Base-by-base conservation (phyloP, 2,329 filamentous ascomycete species). In the Aureobasidium sp. region DNA sequence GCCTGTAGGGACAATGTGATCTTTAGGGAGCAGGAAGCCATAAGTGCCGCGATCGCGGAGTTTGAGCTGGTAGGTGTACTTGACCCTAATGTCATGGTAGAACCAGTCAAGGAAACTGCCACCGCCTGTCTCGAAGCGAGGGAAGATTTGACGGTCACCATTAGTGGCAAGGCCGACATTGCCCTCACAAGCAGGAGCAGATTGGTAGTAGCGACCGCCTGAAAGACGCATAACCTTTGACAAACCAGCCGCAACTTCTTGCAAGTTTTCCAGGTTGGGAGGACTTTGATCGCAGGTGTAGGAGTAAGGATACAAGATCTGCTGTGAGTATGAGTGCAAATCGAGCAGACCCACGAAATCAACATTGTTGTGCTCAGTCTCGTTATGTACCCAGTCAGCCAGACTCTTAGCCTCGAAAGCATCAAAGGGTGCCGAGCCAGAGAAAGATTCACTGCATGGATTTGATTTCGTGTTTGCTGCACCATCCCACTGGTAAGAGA, bases 81-180 rank as follows among this genome's bases (percentile, higher is more conserved):
- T 86, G 20, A 93, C 89, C 51, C 82, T 79, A 64, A 97, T 76
- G 69, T 95, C 88, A 68, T 96, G 90, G 72, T 96, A 96, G 75
- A 99, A 96, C 86, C 90, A 97, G 75, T 97, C 94, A 46, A 97
- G 85, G 1, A 90, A 90, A 53, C 89, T 92, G 2, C 93, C 93
- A 42, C 93, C 92, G 3, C 87, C 85, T 0, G 83, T 83, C 71
- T 94, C 89, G 65, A 92, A 84, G 42, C 85, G 79, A 3, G 79
- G 79, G 26, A 79, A 75, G 6, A 77, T 64, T 60, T 71, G 68
- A 47, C 70, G 69, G 41, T 72, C 72, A 3, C 61, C 67, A 62
- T 70, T 67, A 64, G 70, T 68, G 39, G 67, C 69, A 9, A 77
- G 70, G 8, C 75, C 72, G 1, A 89, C 82, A 20, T 89, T 88